phyloP scores from a whole-genome alignment of 331 rosid genomes.

The Acacia concinna region DNA sequence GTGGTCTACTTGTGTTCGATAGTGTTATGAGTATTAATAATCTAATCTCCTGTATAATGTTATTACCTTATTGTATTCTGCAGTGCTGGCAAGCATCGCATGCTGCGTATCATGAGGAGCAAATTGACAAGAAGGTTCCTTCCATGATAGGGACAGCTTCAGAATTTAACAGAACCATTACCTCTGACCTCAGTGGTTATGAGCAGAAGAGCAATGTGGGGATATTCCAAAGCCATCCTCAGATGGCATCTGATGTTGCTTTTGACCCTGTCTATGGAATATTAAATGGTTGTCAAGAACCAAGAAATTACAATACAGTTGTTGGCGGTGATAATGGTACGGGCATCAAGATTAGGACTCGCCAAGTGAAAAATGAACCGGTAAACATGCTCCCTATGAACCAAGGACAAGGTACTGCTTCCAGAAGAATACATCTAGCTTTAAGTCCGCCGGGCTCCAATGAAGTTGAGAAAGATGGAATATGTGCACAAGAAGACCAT shows the following conservation, averaged over 20 bases:
- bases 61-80: conserved; percentile 26
- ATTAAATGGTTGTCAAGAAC: conserved; percentile 30
- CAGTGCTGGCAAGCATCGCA: conserved; percentile 37
- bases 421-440: conserved; percentile 62
- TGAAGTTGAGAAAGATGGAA: not conserved
- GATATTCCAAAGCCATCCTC: conserved; percentile 29
- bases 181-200: conserved; percentile 21
- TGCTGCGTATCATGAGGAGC: conserved; percentile 33
- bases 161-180: conserved; percentile 31
- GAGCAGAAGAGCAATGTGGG: conserved; percentile 32
- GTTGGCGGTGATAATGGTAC: conserved; percentile 27
- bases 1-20: not conserved
- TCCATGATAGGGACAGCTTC: conserved; percentile 24
- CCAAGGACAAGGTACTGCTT: conserved; percentile 71
- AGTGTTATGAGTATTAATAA: conserved; percentile 12
- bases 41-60: conserved; percentile 14
- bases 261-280: conserved; percentile 31
- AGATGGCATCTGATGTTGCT: conserved; percentile 35
- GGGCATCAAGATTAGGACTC: conserved; percentile 51
- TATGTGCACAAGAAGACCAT: conserved; percentile 27
- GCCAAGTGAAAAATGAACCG: conserved; percentile 33
- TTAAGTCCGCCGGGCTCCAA: conserved; percentile 11
- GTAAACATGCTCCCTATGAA: not conserved
- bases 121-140: conserved; percentile 36
- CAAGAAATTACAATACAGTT: conserved; percentile 35